A percentile compares a stretch with the other conserved stretches of the same genome.
These are phyloP conservation scores for Xylaria cubensis DNA, from an alignment of 495 filamentous ascomycete species.

Conservation along the genomic window DNA sequence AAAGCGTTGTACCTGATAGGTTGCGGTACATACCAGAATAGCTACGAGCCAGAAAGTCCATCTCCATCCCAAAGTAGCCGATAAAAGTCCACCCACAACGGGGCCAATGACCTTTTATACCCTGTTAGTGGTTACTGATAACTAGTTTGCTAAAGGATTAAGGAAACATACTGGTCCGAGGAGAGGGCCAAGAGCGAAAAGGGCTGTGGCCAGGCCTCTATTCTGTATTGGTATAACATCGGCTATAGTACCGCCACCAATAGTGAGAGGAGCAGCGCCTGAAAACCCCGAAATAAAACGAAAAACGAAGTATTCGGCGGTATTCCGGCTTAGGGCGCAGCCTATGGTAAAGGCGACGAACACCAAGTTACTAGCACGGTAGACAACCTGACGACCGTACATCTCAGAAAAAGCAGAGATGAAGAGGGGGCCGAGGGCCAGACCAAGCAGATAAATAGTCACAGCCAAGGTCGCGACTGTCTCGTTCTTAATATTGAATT, in stretches of 20 bases:
- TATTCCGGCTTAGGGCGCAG: constrained; percentile 43
- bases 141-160: not conserved
- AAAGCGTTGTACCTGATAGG: not conserved
- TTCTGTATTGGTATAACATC: constrained; percentile 46
- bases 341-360: constrained; percentile 57
- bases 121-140: constrained; percentile 35
- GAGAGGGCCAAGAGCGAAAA: constrained; percentile 58
- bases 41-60: constrained; percentile 71
- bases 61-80: constrained; percentile 61
- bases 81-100: constrained; percentile 60
- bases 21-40: constrained; percentile 51
- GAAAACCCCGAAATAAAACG: constrained; percentile 63
- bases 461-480: constrained; percentile 61
- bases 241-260: constrained; percentile 46
- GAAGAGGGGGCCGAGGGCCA: constrained; percentile 68
- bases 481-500: constrained; percentile 52
- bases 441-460: constrained; percentile 62
- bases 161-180: constrained; percentile 44
- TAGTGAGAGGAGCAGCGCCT: constrained; percentile 55
- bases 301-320: constrained; percentile 52
- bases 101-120: constrained; percentile 56
- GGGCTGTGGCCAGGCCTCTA: constrained; percentile 60
- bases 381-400: constrained; percentile 64
- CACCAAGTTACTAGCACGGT: constrained; percentile 63
- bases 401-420: constrained; percentile 67